Evolutionary conservation across 2,329 filamentous ascomycete species (phyloP), one percentile per base, ranked within the genome.

Genomic region (Ceratocystis smalleyi): DNA sequence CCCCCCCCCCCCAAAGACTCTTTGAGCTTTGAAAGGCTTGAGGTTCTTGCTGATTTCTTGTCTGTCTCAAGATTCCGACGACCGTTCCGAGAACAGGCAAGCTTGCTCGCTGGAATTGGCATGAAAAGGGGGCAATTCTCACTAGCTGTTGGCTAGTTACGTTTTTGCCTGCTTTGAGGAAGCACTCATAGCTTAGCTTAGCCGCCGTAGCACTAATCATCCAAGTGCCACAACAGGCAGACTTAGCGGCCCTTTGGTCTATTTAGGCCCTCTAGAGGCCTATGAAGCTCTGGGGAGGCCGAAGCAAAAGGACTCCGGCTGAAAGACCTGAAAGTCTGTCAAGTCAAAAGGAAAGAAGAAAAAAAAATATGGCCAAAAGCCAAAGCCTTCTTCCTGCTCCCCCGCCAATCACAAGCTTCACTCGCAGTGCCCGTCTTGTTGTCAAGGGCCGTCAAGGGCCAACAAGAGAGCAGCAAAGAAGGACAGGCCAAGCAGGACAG

Each of bases 341-440:
- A 32, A 15, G 5, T 43, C 17, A 24, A 40, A 40, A 19, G 1
- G 27, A 19, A 40, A 59, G 24, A 32, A 59, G 40, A 40, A 5
- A 5, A 43, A 40, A 43, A 59, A 10, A 49, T 49, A 49, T 2
- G 22, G 45, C 17, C 43, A 47, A 40, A 40, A 49, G 45, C 45
- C 8, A 59, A 59, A 40, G 27, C 57, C 27, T 59, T n/a, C 57
- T 59, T 59, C 30, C 57, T 59, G 15, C 8, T 8, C 24, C 22
- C 51, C 51, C 24, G 24, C 51, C 51, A 55, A 55, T 55, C 51
- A 55, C 51, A 55, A 55, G 51, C 51, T 55, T 55, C 51, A 55
- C 27, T 55, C 51, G 51, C 51, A 55, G 51, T 55, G 51, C 5
- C 51, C 51, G 51, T 49, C 45, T 15, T 40, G 35, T 12, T 30